Evolutionary conservation across 108 stramenopile species (phyloP).

Genomic region (Cyclotella baltica): DNA sequence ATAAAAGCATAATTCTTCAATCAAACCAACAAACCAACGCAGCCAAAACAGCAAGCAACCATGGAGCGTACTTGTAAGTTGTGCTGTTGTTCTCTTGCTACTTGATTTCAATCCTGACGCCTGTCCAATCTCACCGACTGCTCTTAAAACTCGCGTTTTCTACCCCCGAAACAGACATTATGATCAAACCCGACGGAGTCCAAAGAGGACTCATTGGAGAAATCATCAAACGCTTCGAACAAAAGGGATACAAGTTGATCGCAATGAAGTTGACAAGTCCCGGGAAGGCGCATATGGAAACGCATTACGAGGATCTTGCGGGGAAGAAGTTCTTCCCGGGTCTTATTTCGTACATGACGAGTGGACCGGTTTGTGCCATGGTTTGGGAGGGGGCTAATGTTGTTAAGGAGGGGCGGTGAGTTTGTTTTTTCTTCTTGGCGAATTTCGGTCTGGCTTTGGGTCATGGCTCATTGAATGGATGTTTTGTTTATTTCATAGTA

Average conservation of each 20-base stretch:
- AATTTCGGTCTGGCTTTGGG: neutral
- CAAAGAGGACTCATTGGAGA: constrained; percentile 97
- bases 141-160: neutral
- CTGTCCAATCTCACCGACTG: neutral
- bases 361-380: constrained; percentile 95
- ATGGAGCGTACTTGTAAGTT: constrained; percentile 58
- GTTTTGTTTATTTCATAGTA: too few species aligned
- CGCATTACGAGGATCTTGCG: constrained; percentile 95
- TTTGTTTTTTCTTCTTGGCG: neutral
- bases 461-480: neutral
- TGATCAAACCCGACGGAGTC: constrained; percentile 99
- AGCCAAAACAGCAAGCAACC: too few species aligned
- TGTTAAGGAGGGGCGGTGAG: constrained; percentile 75
- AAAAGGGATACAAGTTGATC: constrained; percentile 97
- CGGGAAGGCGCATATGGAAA: constrained; percentile 87
- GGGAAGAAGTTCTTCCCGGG: constrained; percentile 97
- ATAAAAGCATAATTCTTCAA: neutral
- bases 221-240: constrained; percentile 97
- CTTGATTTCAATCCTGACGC: neutral
- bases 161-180: constrained; percentile 49
- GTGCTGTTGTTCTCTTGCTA: neutral
- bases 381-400: constrained; percentile 91
- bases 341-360: constrained; percentile 96
- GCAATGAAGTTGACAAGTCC: constrained; percentile 95
- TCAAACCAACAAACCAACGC: neutral